Percentiles rank a stretch among this genome's conserved stretches.
phyloP scores from a whole-genome alignment of 306 rosid species.

The Castanea sativa region DNA sequence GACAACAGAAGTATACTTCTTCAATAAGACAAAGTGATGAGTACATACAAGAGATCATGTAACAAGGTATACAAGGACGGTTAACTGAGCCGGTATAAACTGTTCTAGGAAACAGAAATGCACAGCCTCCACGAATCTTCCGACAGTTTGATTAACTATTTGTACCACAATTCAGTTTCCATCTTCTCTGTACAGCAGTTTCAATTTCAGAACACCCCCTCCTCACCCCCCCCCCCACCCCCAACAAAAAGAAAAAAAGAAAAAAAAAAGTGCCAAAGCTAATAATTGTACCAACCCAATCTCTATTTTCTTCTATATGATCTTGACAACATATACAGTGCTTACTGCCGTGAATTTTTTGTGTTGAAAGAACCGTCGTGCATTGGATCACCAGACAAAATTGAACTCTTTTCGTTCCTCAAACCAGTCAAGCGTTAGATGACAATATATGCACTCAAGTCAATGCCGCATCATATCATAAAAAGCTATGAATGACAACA shows the following conservation, averaged over 20 bases:
- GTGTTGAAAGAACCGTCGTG: constrained; percentile 25
- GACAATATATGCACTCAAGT: constrained; percentile 29
- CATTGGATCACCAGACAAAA: constrained; percentile 23
- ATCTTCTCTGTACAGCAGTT: constrained; percentile 53
- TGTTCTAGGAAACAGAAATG: constrained; percentile 24
- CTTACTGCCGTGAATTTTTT: constrained; percentile 33
- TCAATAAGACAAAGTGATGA: constrained; percentile 26
- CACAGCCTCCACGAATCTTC: constrained; percentile 25
- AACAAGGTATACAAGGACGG: constrained; percentile 27
- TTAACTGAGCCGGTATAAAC: constrained; percentile 34
- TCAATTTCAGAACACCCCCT: constrained; percentile 29
- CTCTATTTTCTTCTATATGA: constrained; percentile 38
- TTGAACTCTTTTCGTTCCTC: constrained; percentile 19
- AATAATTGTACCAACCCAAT: constrained; percentile 11
- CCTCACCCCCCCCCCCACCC: background rate
- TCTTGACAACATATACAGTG: constrained; percentile 42
- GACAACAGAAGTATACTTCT: constrained; percentile 27
- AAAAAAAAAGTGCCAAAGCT: constrained; percentile 24
- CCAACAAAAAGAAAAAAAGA: background rate
- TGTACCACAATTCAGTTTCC: constrained; percentile 29
- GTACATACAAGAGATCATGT: constrained; percentile 33
- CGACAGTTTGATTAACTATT: constrained; percentile 25
- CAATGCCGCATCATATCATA: constrained; percentile 29
- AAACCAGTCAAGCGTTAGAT: constrained; percentile 22
- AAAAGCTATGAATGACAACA: constrained; percentile 23